Conservation (phyloP, 2,329 filamentous ascomycete species). For the Periglandula ipomoeae region DNA sequence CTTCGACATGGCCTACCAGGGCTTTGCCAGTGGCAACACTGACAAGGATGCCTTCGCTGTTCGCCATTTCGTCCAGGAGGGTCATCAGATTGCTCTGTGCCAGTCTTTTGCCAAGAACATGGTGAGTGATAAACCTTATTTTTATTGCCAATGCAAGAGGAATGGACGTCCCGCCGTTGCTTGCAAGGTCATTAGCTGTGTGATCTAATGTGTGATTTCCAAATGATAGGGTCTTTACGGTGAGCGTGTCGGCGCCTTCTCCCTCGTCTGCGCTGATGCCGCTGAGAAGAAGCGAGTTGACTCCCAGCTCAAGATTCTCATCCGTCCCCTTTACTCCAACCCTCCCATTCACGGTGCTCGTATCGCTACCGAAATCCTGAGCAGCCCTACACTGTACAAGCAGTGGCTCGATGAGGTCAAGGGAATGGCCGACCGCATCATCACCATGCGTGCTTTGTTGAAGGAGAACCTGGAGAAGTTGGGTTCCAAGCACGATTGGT, state of each 20-base stretch:
- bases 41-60: constrained; percentile 90
- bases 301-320: constrained; percentile 96
- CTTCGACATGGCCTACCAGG: constrained; percentile 99
- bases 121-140: constrained; percentile 39
- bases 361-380: constrained; percentile 86
- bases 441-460: constrained; percentile 90
- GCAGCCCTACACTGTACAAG: constrained; percentile 72
- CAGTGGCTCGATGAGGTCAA: constrained; percentile 97
- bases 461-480: constrained; percentile 93
- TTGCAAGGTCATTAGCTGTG: background rate
- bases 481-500: constrained; percentile 95
- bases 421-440: constrained; percentile 98
- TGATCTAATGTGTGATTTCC: background rate
- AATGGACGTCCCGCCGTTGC: background rate
- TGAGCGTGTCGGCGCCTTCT: constrained; percentile 96
- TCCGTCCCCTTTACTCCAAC: constrained; percentile 96
- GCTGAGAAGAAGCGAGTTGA: constrained; percentile 95
- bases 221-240: constrained; percentile 75
- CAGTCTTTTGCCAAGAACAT: constrained; percentile 99
- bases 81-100: constrained; percentile 77
- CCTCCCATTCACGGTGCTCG: constrained; percentile 93
- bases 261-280: constrained; percentile 71
- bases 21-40: constrained; percentile 87
- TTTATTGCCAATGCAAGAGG: background rate
- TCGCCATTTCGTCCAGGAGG: constrained; percentile 85